Base-by-base conservation (phyloP, 2,329 filamentous ascomycete species). In the Scedosporium apiospermum region DNA sequence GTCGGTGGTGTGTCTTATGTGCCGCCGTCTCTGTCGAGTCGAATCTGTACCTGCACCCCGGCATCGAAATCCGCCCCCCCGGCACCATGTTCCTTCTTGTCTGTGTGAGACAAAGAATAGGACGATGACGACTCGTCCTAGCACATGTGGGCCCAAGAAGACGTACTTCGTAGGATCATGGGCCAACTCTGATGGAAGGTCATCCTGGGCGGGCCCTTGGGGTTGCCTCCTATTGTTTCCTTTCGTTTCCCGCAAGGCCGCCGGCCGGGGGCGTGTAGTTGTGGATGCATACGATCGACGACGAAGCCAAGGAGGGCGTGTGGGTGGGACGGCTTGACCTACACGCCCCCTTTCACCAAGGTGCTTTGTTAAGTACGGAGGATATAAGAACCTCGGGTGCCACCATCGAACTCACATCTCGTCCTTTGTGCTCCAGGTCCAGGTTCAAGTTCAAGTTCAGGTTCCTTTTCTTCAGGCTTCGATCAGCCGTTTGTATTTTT, bases 21-120 rank as follows among this genome's bases (percentile, higher is more conserved):
- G 60, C 60, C 60, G 60, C 60, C 60, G 60, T 38, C 49, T 57
- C 34, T 23, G 34, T 61, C 60, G 60, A 61, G 60, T 61, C 27
- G 30, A 55, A 51, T 30, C 26, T n/a, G n/a, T 18, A 27, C 10
- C n/a, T 49, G 18, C 49, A 61, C 60, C 46, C 26, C 23, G 26
- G 49, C 14, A 21, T 14, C 58, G 58, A 23, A 38, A 38, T 38
- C 34, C 34, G 34, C 34, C 34, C 34, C 34, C 34, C 34, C 10
- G 34, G 34, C 34, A 38, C 34, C 34, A 38, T 12, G 34, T 38
- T 38, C 34, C 34, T 38, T 38, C 34, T 38, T 38, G 10, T 38
- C 10, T 38, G 10, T 38, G 10, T 14, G 34, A 12, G 34, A 38
- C 34, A 38, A 38, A 38, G 34, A 38, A 38, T 38, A 38, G 34